A percentile compares a stretch with the other conserved stretches of the same genome.
These are phyloP conservation scores for Pelargonium australe DNA, from an alignment of 441 rosid species.

Conservation along the genomic window DNA sequence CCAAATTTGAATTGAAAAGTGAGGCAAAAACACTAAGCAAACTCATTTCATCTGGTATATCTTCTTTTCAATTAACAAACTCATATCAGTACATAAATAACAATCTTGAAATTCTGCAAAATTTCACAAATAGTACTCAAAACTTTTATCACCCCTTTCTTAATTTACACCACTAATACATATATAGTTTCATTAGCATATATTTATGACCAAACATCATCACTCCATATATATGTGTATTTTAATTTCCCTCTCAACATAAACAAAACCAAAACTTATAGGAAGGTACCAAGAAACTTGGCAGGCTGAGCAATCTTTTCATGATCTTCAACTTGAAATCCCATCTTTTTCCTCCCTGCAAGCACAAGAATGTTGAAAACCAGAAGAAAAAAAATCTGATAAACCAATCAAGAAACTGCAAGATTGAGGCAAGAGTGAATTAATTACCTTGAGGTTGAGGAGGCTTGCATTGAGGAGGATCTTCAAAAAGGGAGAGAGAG, in stretches of 20 bases:
- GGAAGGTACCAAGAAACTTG: slow-evolving; percentile 7
- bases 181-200: neutral
- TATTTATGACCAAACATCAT: neutral
- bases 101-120: neutral
- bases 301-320: slow-evolving; percentile 19
- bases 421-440: neutral
- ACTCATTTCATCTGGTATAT: too few relatives aligned
- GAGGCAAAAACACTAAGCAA: neutral
- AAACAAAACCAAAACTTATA: neutral
- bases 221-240: neutral
- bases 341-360: slow-evolving; percentile 44
- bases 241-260: neutral
- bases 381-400: too few relatives aligned
- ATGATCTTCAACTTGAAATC: slow-evolving; percentile 39
- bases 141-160: neutral
- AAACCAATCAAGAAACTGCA: too few relatives aligned
- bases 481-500: slow-evolving; percentile 80
- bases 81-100: neutral
- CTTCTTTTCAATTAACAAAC: neutral
- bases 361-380: too few relatives aligned
- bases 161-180: neutral
- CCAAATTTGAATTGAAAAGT: slow-evolving; percentile 1
- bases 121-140: slow-evolving; percentile 2
- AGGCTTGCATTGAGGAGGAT: slow-evolving; percentile 73
- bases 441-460: slow-evolving; percentile 9